Base-by-base conservation (phyloP, 169 alveolate genomes). In the Pseudocohnilembus persalinus region DNA sequence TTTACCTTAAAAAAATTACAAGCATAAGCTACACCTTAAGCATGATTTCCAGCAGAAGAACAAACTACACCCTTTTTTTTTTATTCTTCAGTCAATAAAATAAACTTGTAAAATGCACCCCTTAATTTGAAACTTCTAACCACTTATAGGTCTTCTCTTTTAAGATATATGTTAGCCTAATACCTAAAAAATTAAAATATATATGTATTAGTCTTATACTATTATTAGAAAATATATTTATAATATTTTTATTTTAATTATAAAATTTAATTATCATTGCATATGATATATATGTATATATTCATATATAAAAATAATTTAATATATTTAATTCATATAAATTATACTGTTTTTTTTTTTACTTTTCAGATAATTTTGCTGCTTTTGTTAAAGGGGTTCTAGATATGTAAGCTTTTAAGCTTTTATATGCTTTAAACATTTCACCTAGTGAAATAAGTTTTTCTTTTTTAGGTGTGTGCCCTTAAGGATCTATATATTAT, bases 11-110 rank as follows among this genome's bases (percentile, higher is more conserved):
- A 77, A 64, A 78, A 74, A 29, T 80, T 64, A 25, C 94, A 91
- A 16, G 89, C 86, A 83, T 81, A 92, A n/a, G 96, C 96, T 16
- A 92, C 96, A 31, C 96, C 96, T 88, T 92, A 88, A 49, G 96
- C 96, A 49, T 92, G 96, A 81, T 92, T 92, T n/a, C 94, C 94
- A 24, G 94, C 94, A 75, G 89, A 79, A 29, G 90, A 74, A 82
- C 90, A 84, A 28, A 82, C 74, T 0, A 91, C 85, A 20, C 92
- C 92, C 29, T 77, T 80, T 29, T 81, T 76, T 32, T 84, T 32
- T 31, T 82, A 88, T 76, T 85, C 83, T 16, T 32, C 88, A 26
- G 92, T 35, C 20, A 91, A 82, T 31, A 35, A 74, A 33, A 65
- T 30, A 31, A 91, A 83, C 83, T 91, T 91, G 78, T 88, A 88